phyloP scores from a whole-genome alignment of 208 protist genomes.

The Crithidia expoeki region DNA sequence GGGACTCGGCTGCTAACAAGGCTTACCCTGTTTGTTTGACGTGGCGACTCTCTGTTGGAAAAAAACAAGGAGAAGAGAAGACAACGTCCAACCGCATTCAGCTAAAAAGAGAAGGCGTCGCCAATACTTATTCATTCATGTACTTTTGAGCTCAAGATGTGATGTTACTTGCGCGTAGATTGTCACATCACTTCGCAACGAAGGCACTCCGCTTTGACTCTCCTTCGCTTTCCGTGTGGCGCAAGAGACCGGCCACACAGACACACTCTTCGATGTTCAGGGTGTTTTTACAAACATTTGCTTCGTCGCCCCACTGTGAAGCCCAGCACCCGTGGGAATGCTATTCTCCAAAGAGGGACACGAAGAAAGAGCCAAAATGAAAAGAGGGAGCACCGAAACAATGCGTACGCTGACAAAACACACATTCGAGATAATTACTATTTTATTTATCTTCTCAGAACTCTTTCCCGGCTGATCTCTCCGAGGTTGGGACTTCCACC shows the following conservation, averaged over 20 bases:
- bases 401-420: not conserved
- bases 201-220: too few species aligned
- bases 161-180: too few species aligned
- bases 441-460: not conserved
- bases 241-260: too few species aligned
- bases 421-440: not conserved
- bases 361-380: not conserved
- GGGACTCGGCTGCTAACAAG: too few species aligned
- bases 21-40: too few species aligned
- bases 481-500: not conserved
- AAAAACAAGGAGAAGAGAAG: too few species aligned
- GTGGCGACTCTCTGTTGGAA: too few species aligned
- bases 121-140: constrained; percentile 2
- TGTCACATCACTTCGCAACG: too few species aligned
- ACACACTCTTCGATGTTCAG: not conserved
- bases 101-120: not conserved
- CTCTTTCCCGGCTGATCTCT: not conserved
- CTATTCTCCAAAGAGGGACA: not conserved
- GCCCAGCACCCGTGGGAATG: too few species aligned
- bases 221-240: not conserved
- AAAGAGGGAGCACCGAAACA: too few species aligned
- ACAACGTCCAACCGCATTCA: not conserved
- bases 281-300: too few species aligned
- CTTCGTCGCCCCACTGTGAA: too few species aligned
- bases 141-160: not conserved